Base-by-base conservation (phyloP, 1,284 basidiomycete species). In the Waitea zeae region DNA sequence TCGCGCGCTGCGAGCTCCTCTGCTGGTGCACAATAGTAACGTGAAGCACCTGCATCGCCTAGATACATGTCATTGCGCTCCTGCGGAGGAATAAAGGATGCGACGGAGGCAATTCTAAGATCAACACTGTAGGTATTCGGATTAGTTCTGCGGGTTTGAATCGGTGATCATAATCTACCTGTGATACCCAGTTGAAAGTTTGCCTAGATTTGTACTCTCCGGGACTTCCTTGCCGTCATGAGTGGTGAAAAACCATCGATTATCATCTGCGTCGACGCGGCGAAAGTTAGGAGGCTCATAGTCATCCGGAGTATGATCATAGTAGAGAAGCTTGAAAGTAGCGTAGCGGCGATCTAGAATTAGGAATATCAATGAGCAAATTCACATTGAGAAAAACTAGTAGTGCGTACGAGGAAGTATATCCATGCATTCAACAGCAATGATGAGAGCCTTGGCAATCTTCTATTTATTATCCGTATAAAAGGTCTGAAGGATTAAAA, bases 241-340 rank as follows among this genome's bases (percentile, higher is more conserved):
- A 0, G 81, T 84, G 46, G 74, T 70, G 46, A 84, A 79, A 45
- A 68, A 76, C 70, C 77, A 83, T 39, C 61, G 75, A 45, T 83
- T 74, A 40, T 64, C 69, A 12, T 72, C 60, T 7, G 54, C 53
- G 46, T 84, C 76, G 1, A 72, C 79, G 5, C 75, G 53, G 36
- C 65, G 63, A 46, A 84, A 84, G 49, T 76, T 59, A 0, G 74
- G 75, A 3, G 81, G 81, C 48, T 84, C 79, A 42, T 84, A 84
- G 35, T 80, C 70, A 4, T 62, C 55, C 0, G 83, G 84, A 4
- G 81, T 75, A 14, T 70, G 60, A 28, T 80, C 70, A 14, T 70
- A 74, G 48, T 84, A 88, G 46, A 78, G 80, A 12, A 82, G 54
- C 47, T 87, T 87, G 56, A 87, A 79, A n/a, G 75, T 80, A 15